phyloP scores from a whole-genome alignment of 306 rosid species.

The Lithocarpus polystachyus region DNA sequence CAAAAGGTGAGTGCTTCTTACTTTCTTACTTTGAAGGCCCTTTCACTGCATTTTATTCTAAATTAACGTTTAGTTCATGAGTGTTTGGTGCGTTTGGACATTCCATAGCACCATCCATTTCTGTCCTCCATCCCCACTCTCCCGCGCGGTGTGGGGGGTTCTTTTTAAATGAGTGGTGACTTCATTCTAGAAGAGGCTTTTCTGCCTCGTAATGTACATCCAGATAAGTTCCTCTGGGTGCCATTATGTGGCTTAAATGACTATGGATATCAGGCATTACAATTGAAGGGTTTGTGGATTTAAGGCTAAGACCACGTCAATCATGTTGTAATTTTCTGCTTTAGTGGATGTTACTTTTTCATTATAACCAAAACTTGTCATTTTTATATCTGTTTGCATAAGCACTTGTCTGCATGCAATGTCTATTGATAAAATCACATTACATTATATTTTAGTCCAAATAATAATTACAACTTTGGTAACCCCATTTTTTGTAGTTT shows the following conservation, averaged over 20 bases:
- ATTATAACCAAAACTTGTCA: not conserved
- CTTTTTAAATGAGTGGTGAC: not conserved
- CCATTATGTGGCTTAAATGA: not conserved
- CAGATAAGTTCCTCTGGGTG: not conserved
- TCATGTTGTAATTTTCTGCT: not conserved
- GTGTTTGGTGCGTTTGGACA: not conserved
- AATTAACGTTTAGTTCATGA: not conserved
- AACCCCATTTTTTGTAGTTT: slow-evolving; percentile 35
- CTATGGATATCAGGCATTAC: not conserved
- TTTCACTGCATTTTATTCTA: slow-evolving; percentile 7
- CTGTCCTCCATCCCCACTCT: not conserved
- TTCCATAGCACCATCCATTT: not conserved
- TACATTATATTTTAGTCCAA: not conserved
- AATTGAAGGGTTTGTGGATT: not conserved
- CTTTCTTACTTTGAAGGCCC: not conserved
- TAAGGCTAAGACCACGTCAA: not conserved
- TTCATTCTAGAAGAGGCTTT: not conserved
- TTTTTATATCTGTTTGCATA: not conserved
- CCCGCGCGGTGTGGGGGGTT: fast-evolving
- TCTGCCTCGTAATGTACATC: not conserved
- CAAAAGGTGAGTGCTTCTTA: slow-evolving; percentile 49
- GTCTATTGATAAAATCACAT: not conserved
- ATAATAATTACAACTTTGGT: slow-evolving; percentile 7
- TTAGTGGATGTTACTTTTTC: not conserved
- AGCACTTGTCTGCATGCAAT: not conserved